Base-by-base conservation (phyloP, 2,329 filamentous ascomycete species). In the Colletotrichum tropicicola region DNA sequence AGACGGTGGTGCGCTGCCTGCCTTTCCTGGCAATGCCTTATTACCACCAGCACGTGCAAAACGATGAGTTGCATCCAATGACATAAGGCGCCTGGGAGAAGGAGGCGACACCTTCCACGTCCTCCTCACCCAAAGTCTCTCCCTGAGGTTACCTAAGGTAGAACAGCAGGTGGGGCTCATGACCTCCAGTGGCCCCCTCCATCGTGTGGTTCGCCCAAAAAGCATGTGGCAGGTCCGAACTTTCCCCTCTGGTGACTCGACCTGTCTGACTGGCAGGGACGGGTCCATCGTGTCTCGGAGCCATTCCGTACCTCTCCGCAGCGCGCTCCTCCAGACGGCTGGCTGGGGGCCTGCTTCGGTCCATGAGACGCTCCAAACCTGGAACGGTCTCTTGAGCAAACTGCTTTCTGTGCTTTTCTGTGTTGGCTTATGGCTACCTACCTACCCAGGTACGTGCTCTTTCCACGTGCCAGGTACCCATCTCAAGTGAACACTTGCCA, bases 191-290 rank as follows among this genome's bases (percentile, higher is more conserved):
- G 32, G 32, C 32, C 32, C 32, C 32, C 13, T 15, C n/a, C 32
- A 35, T 35, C 10, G 32, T 15, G 4, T n/a, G 13, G 4, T 5
- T 13, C 9, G 32, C n/a, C 32, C 2, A 15, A 48, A 53, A 64
- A 64, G 55, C 60, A 64, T 59, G 60, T 64, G 60, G 60, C 21
- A 52, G 37, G 44, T 19, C 51, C 17, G 35, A 32, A 51, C 47
- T 35, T n/a, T 35, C 17, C 44, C 28, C n/a, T 23, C 8, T 23
- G 28, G 21, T 9, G 19, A 23, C 39, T 27, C 9, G 35, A 30
- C 39, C 12, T 15, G 19, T 35, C n/a, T 41, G 15, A 41, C 7
- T n/a, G n/a, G n/a, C n/a, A n/a, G n/a, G n/a, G n/a, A n/a, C n/a
- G n/a, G n/a, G n/a, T n/a, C n/a, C n/a, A n/a, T n/a, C n/a, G n/a